Evolutionary conservation across 108 stramenopile species (phyloP), one percentile per base, ranked within the genome.

Genomic region (Poteriospumella lacustris): DNA sequence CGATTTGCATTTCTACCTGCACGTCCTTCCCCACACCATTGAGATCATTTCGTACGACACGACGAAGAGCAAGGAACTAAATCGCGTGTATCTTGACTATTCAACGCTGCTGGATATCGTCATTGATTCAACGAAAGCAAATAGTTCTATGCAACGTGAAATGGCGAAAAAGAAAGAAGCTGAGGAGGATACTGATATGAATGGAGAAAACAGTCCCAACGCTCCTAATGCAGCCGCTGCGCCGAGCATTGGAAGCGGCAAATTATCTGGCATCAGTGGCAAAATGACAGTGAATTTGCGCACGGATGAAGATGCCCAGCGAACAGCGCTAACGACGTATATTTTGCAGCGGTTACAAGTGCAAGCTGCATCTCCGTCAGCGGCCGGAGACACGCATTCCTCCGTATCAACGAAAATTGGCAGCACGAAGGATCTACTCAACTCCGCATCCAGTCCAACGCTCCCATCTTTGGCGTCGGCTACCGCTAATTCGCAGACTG

Each of bases 51-150:
- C 12, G 9, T 73, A 42, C 41, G 43, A 44, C 36, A 5, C 9
- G 26, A 42, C 31, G 12, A 73, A 5, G 31, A 9, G 31, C 3
- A 73, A 73, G 41, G 70, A 73, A 33, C 5, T 73, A 19, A 15
- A 15, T 52, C 70, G 70, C 47, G 42, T 73, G 38, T 73, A 73
- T 73, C 9, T 73, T 3, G 41, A 73, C 36, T 44, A 73, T 24
- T 24, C 19, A 19, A 19, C 24, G 19, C 15, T 56, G 15, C 24
- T 56, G 24, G 24, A 56, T 56, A 56, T 56, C 24, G 52, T 56
- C 24, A 24, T 19, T 19, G 52, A 56, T 56, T 19, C 15, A 56
- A 56, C 24, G 24, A 24, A 56, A n/a, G n/a, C n/a, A n/a, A n/a
- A n/a, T n/a, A n/a, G n/a, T n/a, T n/a, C n/a, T n/a, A n/a, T n/a